Evolutionary conservation across 73 alveolate genomes (phyloP), one percentile per base, ranked within the genome.

Genomic region (Stentor roeselii): DNA sequence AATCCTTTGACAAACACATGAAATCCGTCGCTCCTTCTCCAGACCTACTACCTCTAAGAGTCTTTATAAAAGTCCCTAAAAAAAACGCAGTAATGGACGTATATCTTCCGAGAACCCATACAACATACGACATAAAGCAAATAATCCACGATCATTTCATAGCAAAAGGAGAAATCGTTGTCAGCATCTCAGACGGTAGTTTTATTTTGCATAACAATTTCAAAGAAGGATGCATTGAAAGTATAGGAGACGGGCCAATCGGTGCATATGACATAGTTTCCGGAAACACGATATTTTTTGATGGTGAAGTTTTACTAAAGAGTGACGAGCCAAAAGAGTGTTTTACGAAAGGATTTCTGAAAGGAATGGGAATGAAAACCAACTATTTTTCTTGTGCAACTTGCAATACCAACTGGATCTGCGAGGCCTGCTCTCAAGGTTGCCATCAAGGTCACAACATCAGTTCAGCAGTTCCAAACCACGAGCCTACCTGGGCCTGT

Each of bases 401-500:
- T 41, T 76, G 84, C 34, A 35, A 35, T 21, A 76, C 39, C n/a
- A 76, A 35, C 67, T 76, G 84, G 74, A 76, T 76, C 34, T 76
- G 84, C 39, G 84, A 76, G 37, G 40, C 84, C 6, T 76, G 84
- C 67, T 15, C 75, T 15, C 60, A 39, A 2, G 31, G 39, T 2
- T 76, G 84, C 34, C 84, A 76, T 76, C 36, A 21, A 76, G 84
- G 74, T 1, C 84, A 76, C 39, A 76, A 37, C n/a, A 2, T 39
- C n/a, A 76, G 39, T 32, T 36, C 34, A 36, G 60, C 60, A n/a
- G 39, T 76, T 14, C 60, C 74, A 21, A n/a, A 1, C 34, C 84
- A 76, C 39, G 74, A n/a, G 1, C 84, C 84, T 15, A 41, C 36
- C 82, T 76, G 84, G 84, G 84, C 84, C n/a, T 76, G 84, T 35